These are phyloP conservation scores for Fragaria ananassa DNA, from an alignment of 306 rosid genomes.

Conservation along the genomic window DNA sequence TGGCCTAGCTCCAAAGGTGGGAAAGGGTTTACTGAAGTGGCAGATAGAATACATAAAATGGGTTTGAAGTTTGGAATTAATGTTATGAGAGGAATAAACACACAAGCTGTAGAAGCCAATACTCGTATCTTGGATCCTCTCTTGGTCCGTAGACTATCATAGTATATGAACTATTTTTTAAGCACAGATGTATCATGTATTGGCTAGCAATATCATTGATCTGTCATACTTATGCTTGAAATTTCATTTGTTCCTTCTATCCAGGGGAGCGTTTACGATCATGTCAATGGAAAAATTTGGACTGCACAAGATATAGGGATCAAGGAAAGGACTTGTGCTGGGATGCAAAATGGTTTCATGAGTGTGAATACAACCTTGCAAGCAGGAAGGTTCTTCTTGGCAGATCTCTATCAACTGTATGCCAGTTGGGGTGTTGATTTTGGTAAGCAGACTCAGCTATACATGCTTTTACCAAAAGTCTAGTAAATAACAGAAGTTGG, in stretches of 20 bases:
- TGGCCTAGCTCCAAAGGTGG: conserved; percentile 90
- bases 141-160: background rate
- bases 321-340: conserved; percentile 6
- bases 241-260: conserved; percentile 12
- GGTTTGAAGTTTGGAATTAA: conserved; percentile 96
- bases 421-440: conserved; percentile 4
- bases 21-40: conserved; percentile 68
- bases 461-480: background rate
- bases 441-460: conserved; percentile 11
- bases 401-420: background rate
- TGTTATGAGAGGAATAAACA: conserved; percentile 94
- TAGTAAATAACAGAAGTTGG: background rate
- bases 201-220: background rate
- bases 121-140: conserved; percentile 68
- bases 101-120: conserved; percentile 84
- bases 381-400: background rate
- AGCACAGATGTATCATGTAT: background rate
- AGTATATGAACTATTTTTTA: background rate
- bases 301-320: conserved; percentile 6
- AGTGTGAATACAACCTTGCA: conserved; percentile 7
- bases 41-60: conserved; percentile 64
- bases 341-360: background rate
- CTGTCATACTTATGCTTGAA: conserved; percentile 13
- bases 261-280: conserved; percentile 59
- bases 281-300: conserved; percentile 46